These are phyloP conservation scores for Chrysoporthe austroafricana DNA, from an alignment of 2,329 filamentous ascomycete genomes.

Conservation along the genomic window DNA sequence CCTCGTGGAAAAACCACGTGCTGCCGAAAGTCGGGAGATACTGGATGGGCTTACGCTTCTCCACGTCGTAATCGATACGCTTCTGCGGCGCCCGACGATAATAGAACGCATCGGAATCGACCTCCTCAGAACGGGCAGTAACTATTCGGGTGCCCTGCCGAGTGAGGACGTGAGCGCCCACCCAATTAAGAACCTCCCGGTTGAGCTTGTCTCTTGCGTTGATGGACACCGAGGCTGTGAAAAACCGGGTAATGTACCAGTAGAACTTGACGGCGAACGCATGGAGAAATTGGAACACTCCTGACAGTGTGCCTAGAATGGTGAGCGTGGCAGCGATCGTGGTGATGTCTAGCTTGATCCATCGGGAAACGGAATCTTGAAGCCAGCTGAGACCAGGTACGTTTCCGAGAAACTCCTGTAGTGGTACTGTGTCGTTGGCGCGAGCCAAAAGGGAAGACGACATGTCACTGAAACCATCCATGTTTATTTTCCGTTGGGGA, in stretches of 20 bases:
- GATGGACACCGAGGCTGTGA: slow-evolving; percentile 44
- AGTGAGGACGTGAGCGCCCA: slow-evolving; percentile 41
- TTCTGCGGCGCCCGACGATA: slow-evolving; percentile 33
- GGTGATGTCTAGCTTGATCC: slow-evolving; percentile 41
- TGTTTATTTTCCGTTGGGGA: not conserved
- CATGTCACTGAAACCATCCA: slow-evolving; percentile 16
- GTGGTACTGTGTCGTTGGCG: slow-evolving; percentile 16
- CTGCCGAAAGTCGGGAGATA: slow-evolving; percentile 44
- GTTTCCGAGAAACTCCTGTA: slow-evolving; percentile 33
- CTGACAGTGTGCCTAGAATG: slow-evolving; percentile 40
- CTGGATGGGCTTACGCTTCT: slow-evolving; percentile 42
- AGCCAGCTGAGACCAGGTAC: slow-evolving; percentile 38
- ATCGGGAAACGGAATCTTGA: slow-evolving; percentile 40
- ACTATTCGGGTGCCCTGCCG: slow-evolving; percentile 39
- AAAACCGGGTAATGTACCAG: slow-evolving; percentile 42
- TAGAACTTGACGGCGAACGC: slow-evolving; percentile 38
- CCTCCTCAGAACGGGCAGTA: slow-evolving; percentile 40
- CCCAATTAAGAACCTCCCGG: slow-evolving; percentile 44
- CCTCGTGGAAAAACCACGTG: slow-evolving; percentile 41
- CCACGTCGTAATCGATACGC: slow-evolving; percentile 37
- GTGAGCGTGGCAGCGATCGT: slow-evolving; percentile 39
- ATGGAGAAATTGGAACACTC: slow-evolving; percentile 38
- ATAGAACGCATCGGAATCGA: slow-evolving; percentile 38
- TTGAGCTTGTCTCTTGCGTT: slow-evolving; percentile 43
- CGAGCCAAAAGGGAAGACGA: slow-evolving; percentile 12